Conservation (phyloP, 2,329 filamentous ascomycete genomes). For the Celoporthe dispersa region DNA sequence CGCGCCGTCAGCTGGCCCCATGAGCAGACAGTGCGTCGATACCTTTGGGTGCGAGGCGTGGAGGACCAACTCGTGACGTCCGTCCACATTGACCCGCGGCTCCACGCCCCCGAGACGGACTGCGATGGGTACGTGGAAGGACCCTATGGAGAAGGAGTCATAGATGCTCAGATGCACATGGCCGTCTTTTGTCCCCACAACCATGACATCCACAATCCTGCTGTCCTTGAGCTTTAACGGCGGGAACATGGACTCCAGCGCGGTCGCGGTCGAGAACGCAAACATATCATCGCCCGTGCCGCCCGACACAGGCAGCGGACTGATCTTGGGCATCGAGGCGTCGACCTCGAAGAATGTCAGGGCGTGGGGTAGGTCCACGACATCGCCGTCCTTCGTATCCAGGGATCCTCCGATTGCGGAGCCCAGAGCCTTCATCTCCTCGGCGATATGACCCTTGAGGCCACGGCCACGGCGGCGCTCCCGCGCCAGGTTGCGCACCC, state of each 20-base stretch:
- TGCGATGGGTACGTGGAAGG: slow-evolving; percentile 45
- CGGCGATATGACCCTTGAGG: slow-evolving; percentile 29
- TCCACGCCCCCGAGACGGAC: neutral
- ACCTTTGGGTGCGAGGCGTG: slow-evolving; percentile 75
- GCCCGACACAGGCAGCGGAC: slow-evolving; percentile 67
- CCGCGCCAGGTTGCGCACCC: slow-evolving; percentile 52
- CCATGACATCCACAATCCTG: slow-evolving; percentile 78
- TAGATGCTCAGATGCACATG: slow-evolving; percentile 80
- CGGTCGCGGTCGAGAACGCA: slow-evolving; percentile 71
- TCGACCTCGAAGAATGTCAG: slow-evolving; percentile 78
- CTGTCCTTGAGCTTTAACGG: slow-evolving; percentile 65
- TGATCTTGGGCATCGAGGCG: slow-evolving; percentile 75
- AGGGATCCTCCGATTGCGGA: neutral
- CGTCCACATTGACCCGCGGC: slow-evolving; percentile 28
- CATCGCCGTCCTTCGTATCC: slow-evolving; percentile 34
- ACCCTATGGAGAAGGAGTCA: slow-evolving; percentile 81
- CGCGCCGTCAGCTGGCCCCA: slow-evolving; percentile 46
- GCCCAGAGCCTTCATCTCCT: slow-evolving; percentile 31
- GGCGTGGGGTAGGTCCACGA: slow-evolving; percentile 69
- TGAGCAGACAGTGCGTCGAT: slow-evolving; percentile 76
- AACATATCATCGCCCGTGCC: slow-evolving; percentile 61
- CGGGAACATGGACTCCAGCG: slow-evolving; percentile 72
- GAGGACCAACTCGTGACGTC: slow-evolving; percentile 48
- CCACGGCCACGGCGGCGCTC: slow-evolving; percentile 32
- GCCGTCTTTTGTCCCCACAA: slow-evolving; percentile 74